phyloP scores from a whole-genome alignment of 1,284 basidiomycete genomes.

The Rhodotorula sp. region DNA sequence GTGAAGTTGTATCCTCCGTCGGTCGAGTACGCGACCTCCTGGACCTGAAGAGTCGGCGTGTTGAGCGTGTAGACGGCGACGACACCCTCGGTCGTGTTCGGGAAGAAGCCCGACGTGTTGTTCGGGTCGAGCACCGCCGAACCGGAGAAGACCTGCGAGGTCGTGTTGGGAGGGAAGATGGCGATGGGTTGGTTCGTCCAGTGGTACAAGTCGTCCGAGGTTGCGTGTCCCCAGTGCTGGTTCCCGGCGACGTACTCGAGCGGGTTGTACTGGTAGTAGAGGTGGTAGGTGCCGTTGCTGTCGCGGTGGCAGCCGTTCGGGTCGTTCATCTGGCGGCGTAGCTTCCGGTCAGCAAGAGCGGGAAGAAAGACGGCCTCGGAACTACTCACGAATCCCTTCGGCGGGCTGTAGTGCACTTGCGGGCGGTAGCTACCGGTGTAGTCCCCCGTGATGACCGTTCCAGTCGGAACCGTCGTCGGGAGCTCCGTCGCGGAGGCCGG shows the following conservation, averaged over 20 bases:
- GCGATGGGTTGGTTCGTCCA: slow-evolving; percentile 26
- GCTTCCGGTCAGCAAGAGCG: background rate
- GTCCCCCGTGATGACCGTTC: slow-evolving; percentile 8
- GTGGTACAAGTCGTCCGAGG: slow-evolving; percentile 16
- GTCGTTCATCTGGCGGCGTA: slow-evolving; percentile 13
- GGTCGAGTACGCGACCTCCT: slow-evolving; percentile 18
- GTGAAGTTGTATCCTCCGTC: slow-evolving; percentile 16
- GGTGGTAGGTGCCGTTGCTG: slow-evolving; percentile 14
- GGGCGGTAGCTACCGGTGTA: slow-evolving; percentile 13
- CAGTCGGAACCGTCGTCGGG: background rate
- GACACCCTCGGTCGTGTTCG: slow-evolving; percentile 10
- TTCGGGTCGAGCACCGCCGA: slow-evolving; percentile 21
- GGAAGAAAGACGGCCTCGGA: background rate
- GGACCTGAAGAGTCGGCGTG: slow-evolving; percentile 10
- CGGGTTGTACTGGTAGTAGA: slow-evolving; percentile 28
- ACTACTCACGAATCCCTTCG: background rate
- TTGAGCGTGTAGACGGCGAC: slow-evolving; percentile 27
- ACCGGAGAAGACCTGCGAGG: slow-evolving; percentile 21
- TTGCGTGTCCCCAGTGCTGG: slow-evolving; percentile 27
- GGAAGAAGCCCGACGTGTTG: slow-evolving; percentile 28
- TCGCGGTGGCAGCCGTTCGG: slow-evolving; percentile 15
- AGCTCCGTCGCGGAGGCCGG: background rate
- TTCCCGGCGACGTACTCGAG: slow-evolving; percentile 3
- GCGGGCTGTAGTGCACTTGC: slow-evolving; percentile 19
- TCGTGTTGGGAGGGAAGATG: slow-evolving; percentile 16